Evolutionary conservation across 495 filamentous ascomycete genomes (phyloP), one percentile per base, ranked within the genome.

Genomic region (Aspergillus leporis): DNA sequence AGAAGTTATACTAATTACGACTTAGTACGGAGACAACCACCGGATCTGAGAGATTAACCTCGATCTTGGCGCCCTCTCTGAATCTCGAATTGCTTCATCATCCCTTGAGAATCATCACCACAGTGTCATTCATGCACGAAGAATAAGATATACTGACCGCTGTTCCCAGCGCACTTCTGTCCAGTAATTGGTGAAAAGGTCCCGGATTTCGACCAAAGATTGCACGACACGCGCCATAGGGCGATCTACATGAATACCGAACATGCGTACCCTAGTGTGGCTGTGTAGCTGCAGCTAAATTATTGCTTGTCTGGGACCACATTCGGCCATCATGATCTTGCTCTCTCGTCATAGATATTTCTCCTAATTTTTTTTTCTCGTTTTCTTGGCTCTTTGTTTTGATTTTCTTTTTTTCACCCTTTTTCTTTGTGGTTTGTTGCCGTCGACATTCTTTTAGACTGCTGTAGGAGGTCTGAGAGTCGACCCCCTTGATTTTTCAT

Each of bases 391-490:
- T 22, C 51, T 55, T 34, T n/a, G 45, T 48, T 19, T 21, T 25
- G n/a, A 10, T 50, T 57, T 56, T 51, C 38, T 51, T 53, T 46
- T 53, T 53, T 53, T 52, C 48, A 31, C 48, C 8, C 32, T 36
- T 52, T n/a, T 34, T 45, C 22, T 47, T 46, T 14, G 8, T 52
- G 2, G 25, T 51, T 9, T 31, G 3, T 59, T 51, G 10, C 22
- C n/a, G 10, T 59, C 46, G 34, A 51, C 48, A 19, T 31, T 53
- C 28, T 1, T 32, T 51, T 46, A 16, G 32, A 41, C 16, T 41
- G 3, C 12, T 47, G 43, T 12, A 25, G 32, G 30, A 51, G 8
- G 23, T 47, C 21, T 16, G 7, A 28, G 14, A 38, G 55, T 25
- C 12, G n/a, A 34, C 9, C 31, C 16, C 21, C 34, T 32, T 41